Evolutionary conservation across 2,329 filamentous ascomycete species (phyloP), one percentile per base, ranked within the genome.

Genomic region (Trichoderma koningii): DNA sequence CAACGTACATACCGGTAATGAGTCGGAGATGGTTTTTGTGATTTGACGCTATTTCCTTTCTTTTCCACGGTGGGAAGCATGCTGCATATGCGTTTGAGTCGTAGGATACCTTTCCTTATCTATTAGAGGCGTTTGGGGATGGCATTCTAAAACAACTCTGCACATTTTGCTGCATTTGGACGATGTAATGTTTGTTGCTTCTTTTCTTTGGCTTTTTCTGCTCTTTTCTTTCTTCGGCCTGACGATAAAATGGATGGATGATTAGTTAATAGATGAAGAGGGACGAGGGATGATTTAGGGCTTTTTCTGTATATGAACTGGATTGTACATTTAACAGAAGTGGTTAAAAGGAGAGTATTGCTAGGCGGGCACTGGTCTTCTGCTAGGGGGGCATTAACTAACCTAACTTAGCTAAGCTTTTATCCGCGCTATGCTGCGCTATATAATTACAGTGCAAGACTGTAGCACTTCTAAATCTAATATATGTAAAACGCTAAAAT

Each of bases 231-330:
- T 41, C 38, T 19, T 0, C 19, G 48, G 50, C 26, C 65, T 65
- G 48, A 66, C 14, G 12, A 65, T 38, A 23, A 19, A 44, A 45
- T 26, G n/a, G 41, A 41, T 48, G 30, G 55, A 62, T 41, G 26
- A n/a, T n/a, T 57, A 7, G n/a, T 55, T 52, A 50, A 71, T 63
- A 59, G 66, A 68, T 68, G 70, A 67, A 14, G 10, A 14, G 14
- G 34, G 34, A 38, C 34, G 34, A 38, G 34, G 10, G 34, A 14
- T 38, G 34, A 14, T 38, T 38, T 68, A 69, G 69, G 63, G 66
- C 63, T 73, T n/a, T 55, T 66, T 66, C 64, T n/a, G 70, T 72
- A 66, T 64, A 71, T 68, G 68, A 14, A 38, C 34, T 14, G 34
- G 10, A 72, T 68, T 70, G 69, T 71, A 71, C 55, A 65, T 67